Evolutionary conservation across 129 eudicot genomes (phyloP).

Genomic region (Flaveria brownii): DNA sequence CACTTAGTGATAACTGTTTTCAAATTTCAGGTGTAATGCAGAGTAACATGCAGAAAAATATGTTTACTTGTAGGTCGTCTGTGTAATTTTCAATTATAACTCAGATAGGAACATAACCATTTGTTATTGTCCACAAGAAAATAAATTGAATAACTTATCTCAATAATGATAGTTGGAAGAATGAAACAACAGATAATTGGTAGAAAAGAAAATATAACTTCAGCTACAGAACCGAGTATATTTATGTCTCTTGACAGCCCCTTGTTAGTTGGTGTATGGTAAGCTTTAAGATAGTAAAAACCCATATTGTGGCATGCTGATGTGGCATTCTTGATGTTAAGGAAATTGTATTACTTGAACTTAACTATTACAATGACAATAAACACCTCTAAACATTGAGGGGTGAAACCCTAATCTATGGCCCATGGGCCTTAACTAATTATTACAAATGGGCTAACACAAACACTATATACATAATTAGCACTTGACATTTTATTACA

Average conservation of each 20-base stretch:
- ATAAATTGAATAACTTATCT: constrained; percentile 30
- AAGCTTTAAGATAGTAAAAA: constrained; percentile 8
- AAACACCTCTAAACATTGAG: too few species aligned
- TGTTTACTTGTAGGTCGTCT: background rate
- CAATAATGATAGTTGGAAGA: constrained; percentile 12
- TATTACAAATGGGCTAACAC: too few species aligned
- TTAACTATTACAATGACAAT: too few species aligned
- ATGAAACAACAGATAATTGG: background rate
- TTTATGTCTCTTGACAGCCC: background rate
- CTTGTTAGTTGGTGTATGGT: background rate
- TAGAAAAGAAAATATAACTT: background rate
- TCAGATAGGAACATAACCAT: background rate
- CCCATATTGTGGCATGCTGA: background rate
- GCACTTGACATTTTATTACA: background rate
- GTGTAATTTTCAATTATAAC: constrained; percentile 1
- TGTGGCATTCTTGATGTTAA: too few species aligned
- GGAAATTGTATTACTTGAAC: too few species aligned
- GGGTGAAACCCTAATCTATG: too few species aligned
- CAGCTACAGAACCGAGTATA: background rate
- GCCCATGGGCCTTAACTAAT: too few species aligned
- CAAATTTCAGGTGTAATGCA: constrained; percentile 17
- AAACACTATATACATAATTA: too few species aligned
- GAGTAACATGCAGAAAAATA: background rate
- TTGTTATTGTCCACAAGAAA: constrained; percentile 30
- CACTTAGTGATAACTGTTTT: constrained; percentile 9